Conservation (phyloP, 371 early-diverging fungal genomes). For the Nematocida minor region DNA sequence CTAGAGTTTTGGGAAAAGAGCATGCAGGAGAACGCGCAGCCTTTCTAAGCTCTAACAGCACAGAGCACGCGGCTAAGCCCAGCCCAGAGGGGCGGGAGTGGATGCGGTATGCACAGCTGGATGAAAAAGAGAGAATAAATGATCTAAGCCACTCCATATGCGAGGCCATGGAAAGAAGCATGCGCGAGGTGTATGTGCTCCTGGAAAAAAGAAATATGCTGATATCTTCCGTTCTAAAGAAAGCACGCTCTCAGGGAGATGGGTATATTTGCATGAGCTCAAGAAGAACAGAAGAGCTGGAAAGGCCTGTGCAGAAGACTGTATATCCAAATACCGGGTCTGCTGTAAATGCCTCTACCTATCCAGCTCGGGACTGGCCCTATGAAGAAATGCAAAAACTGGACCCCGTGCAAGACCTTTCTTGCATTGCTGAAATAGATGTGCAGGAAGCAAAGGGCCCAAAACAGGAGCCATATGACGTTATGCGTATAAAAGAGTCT, state of each 20-base stretch:
- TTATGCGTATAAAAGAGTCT: neutral
- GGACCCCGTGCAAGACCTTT: neutral
- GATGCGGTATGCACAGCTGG: neutral
- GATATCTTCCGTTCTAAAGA: neutral
- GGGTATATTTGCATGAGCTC: no score
- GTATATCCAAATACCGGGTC: neutral
- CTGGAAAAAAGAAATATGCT: neutral
- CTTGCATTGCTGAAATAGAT: neutral
- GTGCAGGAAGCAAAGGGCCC: no score
- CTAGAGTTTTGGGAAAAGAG: neutral
- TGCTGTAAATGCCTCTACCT: no score
- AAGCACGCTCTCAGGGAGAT: no score
- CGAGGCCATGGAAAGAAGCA: conserved; percentile 11
- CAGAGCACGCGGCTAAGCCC: neutral
- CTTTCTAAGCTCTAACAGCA: neutral
- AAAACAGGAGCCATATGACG: no score
- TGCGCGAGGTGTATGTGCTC: neutral
- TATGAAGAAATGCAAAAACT: neutral
- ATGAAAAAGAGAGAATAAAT: neutral
- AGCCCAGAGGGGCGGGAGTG: neutral
- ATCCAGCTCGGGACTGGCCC: no score
- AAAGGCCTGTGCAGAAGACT: neutral
- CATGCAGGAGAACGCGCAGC: no score
- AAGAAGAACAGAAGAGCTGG: neutral
- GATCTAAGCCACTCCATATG: neutral